A percentile compares a stretch with the other conserved stretches of the same genome.
These are phyloP conservation scores for Lagenidium giganteum DNA, from an alignment of 352 stramenopile species.

Conservation along the genomic window DNA sequence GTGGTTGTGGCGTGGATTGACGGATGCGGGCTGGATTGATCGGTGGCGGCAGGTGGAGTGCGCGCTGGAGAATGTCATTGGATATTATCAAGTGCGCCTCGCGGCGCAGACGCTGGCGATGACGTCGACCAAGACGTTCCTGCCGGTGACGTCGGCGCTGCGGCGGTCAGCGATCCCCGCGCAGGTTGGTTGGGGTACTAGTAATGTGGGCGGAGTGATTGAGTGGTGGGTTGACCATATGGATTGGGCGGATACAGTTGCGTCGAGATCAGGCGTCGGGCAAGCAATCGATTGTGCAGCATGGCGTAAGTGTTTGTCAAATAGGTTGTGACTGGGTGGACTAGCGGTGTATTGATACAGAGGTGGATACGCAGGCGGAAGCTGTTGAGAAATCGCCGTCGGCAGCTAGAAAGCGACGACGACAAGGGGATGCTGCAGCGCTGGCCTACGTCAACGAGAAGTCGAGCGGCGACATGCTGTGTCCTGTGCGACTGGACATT, in stretches of 20 bases:
- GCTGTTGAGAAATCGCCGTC: constrained; percentile 23
- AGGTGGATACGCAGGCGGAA: constrained; percentile 65
- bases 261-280: constrained; percentile 1
- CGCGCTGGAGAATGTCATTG: constrained; percentile 54
- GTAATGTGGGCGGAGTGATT: too few relatives aligned
- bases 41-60: constrained; percentile 33
- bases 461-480: constrained; percentile 40
- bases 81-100: constrained; percentile 16
- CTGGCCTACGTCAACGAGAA: constrained; percentile 11
- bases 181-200: constrained; percentile 25
- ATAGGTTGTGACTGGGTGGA: not conserved
- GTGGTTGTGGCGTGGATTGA: constrained; percentile 1
- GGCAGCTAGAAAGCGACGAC: constrained; percentile 2
- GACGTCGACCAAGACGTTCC: constrained; percentile 20
- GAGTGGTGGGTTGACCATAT: too few relatives aligned
- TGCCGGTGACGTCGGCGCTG: constrained; percentile 24
- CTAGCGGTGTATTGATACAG: too few relatives aligned
- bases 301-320: not conserved
- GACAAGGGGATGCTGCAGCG: too few relatives aligned
- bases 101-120: constrained; percentile 32
- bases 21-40: not conserved
- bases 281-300: not conserved
- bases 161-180: constrained; percentile 32
- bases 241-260: constrained; percentile 1
- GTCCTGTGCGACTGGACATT: constrained; percentile 72